Evolutionary conservation across 1,139 yeast genomes (phyloP).

Genomic region (Candida frijolesensis): DNA sequence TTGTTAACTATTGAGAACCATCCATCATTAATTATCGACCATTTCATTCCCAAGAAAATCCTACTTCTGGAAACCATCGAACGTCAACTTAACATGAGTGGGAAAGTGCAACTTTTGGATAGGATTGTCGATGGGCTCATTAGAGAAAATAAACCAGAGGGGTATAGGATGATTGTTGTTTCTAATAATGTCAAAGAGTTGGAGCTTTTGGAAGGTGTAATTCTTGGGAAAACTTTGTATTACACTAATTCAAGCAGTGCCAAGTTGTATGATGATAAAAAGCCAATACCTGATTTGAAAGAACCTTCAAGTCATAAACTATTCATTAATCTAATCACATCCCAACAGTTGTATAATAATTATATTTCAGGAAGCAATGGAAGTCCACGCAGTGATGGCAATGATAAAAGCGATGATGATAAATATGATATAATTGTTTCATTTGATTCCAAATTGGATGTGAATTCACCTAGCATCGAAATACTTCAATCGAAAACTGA

Average conservation of each 20-base stretch:
- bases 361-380: slow-evolving; percentile 28
- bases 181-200: slow-evolving; percentile 67
- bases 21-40: slow-evolving; percentile 72
- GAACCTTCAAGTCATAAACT: slow-evolving; percentile 1
- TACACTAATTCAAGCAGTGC: slow-evolving; percentile 65
- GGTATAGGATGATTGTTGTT: slow-evolving; percentile 49
- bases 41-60: slow-evolving; percentile 70
- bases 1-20: slow-evolving; percentile 56
- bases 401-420: slow-evolving; percentile 11
- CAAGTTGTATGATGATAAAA: slow-evolving; percentile 51
- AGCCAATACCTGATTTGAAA: slow-evolving; percentile 8
- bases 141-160: slow-evolving; percentile 17
- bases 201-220: slow-evolving; percentile 67
- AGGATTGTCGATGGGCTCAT: slow-evolving; percentile 43
- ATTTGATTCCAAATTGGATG: slow-evolving; percentile 57
- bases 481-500: slow-evolving; percentile 27
- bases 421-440: slow-evolving; percentile 52
- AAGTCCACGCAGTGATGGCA: not conserved
- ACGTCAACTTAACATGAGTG: slow-evolving; percentile 53
- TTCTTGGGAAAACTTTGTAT: slow-evolving; percentile 60
- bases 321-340: slow-evolving; percentile 31
- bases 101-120: slow-evolving; percentile 59
- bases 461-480: slow-evolving; percentile 41
- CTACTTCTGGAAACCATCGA: slow-evolving; percentile 66
- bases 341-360: slow-evolving; percentile 43